Evolutionary conservation across 352 stramenopile species (phyloP), one percentile per base, ranked within the genome.

Genomic region (Pythium folliculosum): DNA sequence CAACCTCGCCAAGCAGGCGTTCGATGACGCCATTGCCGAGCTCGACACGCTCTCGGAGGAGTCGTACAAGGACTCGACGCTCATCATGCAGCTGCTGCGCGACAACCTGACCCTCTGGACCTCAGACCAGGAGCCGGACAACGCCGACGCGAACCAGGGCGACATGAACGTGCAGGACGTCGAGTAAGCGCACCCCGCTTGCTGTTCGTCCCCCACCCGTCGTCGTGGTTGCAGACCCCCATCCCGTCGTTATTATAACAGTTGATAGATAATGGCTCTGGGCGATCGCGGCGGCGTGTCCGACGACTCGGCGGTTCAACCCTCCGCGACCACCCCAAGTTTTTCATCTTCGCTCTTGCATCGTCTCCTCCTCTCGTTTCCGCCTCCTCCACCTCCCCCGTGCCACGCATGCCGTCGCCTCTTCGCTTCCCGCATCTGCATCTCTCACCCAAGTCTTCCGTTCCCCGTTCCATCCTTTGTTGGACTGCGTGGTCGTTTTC

Each of bases 21-120:
- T 99, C 72, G 98, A 99, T 72, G 96, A 99, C 75, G 98, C 98
- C 40, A 99, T 99, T 81, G 97, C 97, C 22, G 97, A 99, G 82
- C 88, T 99, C 32, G 98, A 99, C 84, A 99, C 97, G 53, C 86
- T 99, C 21, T 98, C 96, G 63, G 98, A 99, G 72, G 97, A 99
- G 80, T 97, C 86, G 50, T 99, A 99, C 92, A 99, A 99, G 91
- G 98, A 99, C 80, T 98, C 90, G 44, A 99, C 97, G 43, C 84
- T 99, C 55, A 99, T 99, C 81, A 99, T 99, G 97, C 98, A 99
- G 89, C 82, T 99, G 63, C 85, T 99, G 60, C 92, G 98, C 65
- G 97, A 99, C 86, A 99, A 99, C 93, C 84, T 99, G 45, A 99
- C 97, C 21, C 82, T 99, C 53, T 99, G 97, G 97, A 99, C 97